Base-by-base conservation (phyloP, 352 stramenopile genomes). In the Globisporangium cystogenes region DNA sequence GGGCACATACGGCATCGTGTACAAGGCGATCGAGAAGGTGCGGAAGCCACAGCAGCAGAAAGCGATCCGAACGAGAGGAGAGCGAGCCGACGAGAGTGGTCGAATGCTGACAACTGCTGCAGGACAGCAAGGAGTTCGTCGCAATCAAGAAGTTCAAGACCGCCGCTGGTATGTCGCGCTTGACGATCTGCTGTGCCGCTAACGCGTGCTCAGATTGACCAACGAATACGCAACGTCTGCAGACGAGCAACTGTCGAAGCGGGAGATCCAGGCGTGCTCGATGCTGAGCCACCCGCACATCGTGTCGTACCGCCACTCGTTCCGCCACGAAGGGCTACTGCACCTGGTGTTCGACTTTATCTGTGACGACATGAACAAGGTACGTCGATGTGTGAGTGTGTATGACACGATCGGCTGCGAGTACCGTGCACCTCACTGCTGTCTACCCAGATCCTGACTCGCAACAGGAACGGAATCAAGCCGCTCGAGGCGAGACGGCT, bases 101-200 rank as follows among this genome's bases (percentile, higher is more conserved):
- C n/a, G n/a, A n/a, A n/a, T n/a, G n/a, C 23, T 35, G 16, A 29
- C 31, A 48, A 14, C 42, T 15, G 21, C 14, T 11, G 14, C 4
- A 90, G 79, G 72, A 66, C 27, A 82, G 64, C 15, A 70, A 74
- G n/a, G 76, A 91, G 39, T 58, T 64, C 11, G 79, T 93, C 21
- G 82, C 80, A 24, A 91, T 93, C 54, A 92, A 92, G 57, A 90
- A 90, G 40, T 92, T 92, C 71, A 88, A 88, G 65, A 85, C 64
- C 15, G 61, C 72, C 20, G 60, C 62, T 46, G 81, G 78, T 85
- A 65, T 35, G 7, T 4, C 18, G 12, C 7, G 47, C 31, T 36
- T 36, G 31, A n/a, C n/a, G n/a, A n/a, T n/a, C n/a, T n/a, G n/a
- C n/a, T n/a, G n/a, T n/a, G n/a, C n/a, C n/a, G n/a, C n/a, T n/a